These are phyloP conservation scores for Atkinsonella hypoxylon DNA, from an alignment of 2,329 filamentous ascomycete species.

Conservation along the genomic window DNA sequence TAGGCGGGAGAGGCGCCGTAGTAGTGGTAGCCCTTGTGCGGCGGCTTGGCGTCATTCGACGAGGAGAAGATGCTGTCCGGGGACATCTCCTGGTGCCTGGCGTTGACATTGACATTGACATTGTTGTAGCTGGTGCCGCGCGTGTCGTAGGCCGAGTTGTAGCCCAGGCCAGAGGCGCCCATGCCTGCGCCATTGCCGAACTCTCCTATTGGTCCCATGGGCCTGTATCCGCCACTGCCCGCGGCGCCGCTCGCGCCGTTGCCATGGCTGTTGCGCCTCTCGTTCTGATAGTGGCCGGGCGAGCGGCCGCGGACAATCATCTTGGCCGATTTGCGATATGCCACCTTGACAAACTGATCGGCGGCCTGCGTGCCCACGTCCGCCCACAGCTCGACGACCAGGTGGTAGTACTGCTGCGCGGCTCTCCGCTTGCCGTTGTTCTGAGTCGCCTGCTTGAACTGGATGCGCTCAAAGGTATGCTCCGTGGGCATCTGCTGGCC, in stretches of 20 bases:
- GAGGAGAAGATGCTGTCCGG: conserved; percentile 37
- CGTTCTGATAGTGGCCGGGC: conserved; percentile 68
- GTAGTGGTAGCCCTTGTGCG: conserved; percentile 42
- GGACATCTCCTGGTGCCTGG: conserved; percentile 37
- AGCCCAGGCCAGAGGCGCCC: conserved; percentile 16
- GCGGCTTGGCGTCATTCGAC: conserved; percentile 37
- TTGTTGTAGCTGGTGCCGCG: conserved; percentile 25
- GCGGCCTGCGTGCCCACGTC: conserved; percentile 42
- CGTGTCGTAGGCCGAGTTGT: conserved; percentile 16
- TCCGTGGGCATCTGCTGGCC: conserved; percentile 34
- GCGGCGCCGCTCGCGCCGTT: conserved; percentile 57
- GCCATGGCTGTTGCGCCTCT: conserved; percentile 54
- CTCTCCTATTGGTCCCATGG: conserved; percentile 16
- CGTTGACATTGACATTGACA: too few species aligned
- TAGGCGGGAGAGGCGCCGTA: conserved; percentile 39
- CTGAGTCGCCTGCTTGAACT: conserved; percentile 87
- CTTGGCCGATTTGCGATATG: conserved; percentile 60
- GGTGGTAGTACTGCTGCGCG: conserved; percentile 83
- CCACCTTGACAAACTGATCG: conserved; percentile 57
- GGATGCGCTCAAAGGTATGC: conserved; percentile 73
- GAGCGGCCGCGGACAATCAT: conserved; percentile 82
- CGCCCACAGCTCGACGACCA: conserved; percentile 75
- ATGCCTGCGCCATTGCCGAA: conserved; percentile 24
- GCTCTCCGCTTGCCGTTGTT: conserved; percentile 88
- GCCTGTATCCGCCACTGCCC: conserved; percentile 37